Evolutionary conservation across 352 stramenopile species (phyloP), one percentile per base, ranked within the genome.

Genomic region (Phytophthora constricta): DNA sequence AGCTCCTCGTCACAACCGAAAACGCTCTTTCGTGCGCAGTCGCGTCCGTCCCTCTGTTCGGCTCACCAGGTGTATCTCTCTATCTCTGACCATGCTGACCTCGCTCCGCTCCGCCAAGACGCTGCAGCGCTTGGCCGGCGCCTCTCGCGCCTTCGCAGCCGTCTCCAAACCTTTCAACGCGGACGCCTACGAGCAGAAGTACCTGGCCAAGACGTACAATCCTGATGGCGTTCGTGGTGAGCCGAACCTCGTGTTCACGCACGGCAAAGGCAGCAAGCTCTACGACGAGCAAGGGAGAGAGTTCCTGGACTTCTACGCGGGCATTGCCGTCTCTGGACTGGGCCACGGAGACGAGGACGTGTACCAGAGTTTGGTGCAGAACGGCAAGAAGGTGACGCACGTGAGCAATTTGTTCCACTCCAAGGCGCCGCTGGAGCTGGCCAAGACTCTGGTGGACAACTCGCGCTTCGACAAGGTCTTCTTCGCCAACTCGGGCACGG

Each of bases 371-470:
- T 65, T 94, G 9, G 75, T 89, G 20, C 75, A 89, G 23, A 76
- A 76, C 39, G 81, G 70, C 62, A 87, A 89, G 62, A 84, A 93
- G 41, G 67, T 99, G 16, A 96, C 98, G 68, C 97, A 99, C 69
- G 93, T 98, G 61, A 97, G 81, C 79, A 99, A 99, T 77, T 79
- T 99, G 49, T 99, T 99, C 81, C 98, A 98, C 68, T 98, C 97
- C 17, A 83, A 91, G n/a, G 76, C 93, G 41, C 96, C 98, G 56
- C 91, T 97, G 27, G 75, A 96, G 46, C 80, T 99, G 22, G 97
- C 97, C 22, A 90, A 98, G 68, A 98, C 87, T 77, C 83, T 99
- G 5, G 92, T 98, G 58, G 88, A 98, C 62, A 98, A 98, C 70
- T 98, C 91, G n/a, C 86, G 84, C 42, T 97, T 99, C 59, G 89